These are phyloP conservation scores for Colletotrichum gloeosporioides DNA, from an alignment of 2,329 filamentous ascomycete species.

Conservation along the genomic window DNA sequence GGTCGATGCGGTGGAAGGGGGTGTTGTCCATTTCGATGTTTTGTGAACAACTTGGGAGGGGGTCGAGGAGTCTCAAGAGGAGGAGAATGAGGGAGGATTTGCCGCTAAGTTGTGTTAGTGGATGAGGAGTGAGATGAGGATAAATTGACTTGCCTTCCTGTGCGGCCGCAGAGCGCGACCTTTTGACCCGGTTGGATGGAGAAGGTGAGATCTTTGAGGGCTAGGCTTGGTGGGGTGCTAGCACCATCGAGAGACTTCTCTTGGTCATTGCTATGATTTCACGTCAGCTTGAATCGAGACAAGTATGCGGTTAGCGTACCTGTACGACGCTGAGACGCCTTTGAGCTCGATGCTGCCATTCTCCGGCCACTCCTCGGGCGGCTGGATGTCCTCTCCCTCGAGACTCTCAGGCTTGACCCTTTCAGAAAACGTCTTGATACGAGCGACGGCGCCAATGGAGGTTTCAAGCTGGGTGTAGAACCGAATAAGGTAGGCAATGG, in stretches of 20 bases:
- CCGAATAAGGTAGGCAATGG: slow-evolving; percentile 29
- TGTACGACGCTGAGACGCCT: slow-evolving; percentile 23
- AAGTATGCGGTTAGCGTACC: neutral
- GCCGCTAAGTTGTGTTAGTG: slow-evolving; percentile 25
- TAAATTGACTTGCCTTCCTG: slow-evolving; percentile 22
- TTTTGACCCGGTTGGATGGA: slow-evolving; percentile 22
- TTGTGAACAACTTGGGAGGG: slow-evolving; percentile 17
- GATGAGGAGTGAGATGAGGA: rapidly evolving
- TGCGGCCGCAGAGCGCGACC: slow-evolving; percentile 29
- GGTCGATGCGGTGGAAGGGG: slow-evolving; percentile 38
- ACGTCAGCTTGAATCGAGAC: neutral
- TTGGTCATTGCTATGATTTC: neutral
- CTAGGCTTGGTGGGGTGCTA: neutral
- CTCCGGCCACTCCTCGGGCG: slow-evolving; percentile 21
- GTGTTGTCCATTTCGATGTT: slow-evolving; percentile 43
- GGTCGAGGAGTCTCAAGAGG: slow-evolving; percentile 38
- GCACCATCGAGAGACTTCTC: neutral
- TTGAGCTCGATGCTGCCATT: slow-evolving; percentile 22
- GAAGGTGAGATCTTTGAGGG: slow-evolving; percentile 14
- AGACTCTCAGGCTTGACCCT: slow-evolving; percentile 18
- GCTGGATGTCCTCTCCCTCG: slow-evolving; percentile 4
- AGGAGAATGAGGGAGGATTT: slow-evolving; percentile 40
- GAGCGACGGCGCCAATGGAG: slow-evolving; percentile 24
- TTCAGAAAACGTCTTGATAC: slow-evolving; percentile 25
- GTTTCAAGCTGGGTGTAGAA: slow-evolving; percentile 33